Base-by-base conservation (phyloP, 306 rosid species). In the Rosa chinensis region DNA sequence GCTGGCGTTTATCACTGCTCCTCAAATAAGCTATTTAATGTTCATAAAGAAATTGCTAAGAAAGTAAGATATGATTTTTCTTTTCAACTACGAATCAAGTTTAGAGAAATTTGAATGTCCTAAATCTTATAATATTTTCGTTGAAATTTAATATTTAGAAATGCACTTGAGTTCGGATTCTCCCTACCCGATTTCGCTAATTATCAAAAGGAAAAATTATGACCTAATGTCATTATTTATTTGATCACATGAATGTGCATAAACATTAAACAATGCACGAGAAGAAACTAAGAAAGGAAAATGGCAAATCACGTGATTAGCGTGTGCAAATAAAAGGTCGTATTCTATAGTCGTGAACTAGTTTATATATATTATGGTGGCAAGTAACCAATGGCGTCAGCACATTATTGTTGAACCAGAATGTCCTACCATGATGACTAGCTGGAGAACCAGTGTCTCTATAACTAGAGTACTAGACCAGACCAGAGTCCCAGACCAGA, bases 191-290 rank as follows among this genome's bases (percentile, higher is more conserved):
- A 6, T 63, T 32, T 63, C 0, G 1, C 43, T 5, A 13, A 32
- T 62, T 32, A 32, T 64, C 21, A 64, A 17, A 35, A 0, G 10
- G 18, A 35, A 5, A 35, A 16, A 6, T 32, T 35, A 5, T 13
- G n/a, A 0, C 37, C 37, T 32, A 32, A 32, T 32, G 37, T 32
- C 37, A 32, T 32, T 2, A 32, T 16, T 64, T 13, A 32, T 25
- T 63, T 64, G 23, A 66, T 66, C 48, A 66, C 72, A 66, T 37
- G 72, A 66, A 66, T 8, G 21, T 18, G 48, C 72, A 35, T 63
- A 13, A 32, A 28, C 69, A 25, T 10, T 61, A 61, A 63, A 12
- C 8, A 39, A 39, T 17, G 13, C 72, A 66, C 13, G 6, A 35
- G 23, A 35, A 63, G n/a, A 50, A 50, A 50, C 5, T 4, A 50